Evolutionary conservation across 1,139 yeast species (phyloP).

Genomic region (Geotrichum fermentans): DNA sequence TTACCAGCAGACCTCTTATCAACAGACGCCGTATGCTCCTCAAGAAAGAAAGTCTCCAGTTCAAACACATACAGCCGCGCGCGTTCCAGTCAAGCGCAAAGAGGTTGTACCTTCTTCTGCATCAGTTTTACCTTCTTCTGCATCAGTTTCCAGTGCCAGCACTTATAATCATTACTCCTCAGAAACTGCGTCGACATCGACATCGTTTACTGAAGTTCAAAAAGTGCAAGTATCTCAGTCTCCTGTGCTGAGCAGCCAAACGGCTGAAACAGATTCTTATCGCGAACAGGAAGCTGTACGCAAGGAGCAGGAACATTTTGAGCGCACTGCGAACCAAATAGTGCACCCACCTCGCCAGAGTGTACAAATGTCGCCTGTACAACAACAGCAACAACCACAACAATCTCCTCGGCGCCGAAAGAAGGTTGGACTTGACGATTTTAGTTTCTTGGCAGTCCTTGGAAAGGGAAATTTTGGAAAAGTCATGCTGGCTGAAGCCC

Average conservation of each 20-base stretch:
- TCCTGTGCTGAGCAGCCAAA: no score
- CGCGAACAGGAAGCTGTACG: neutral
- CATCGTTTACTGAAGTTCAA: no score
- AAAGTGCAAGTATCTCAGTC: no score
- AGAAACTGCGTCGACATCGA: no score
- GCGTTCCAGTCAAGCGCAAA: constrained; percentile 16
- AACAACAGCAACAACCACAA: constrained; percentile 19
- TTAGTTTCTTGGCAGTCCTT: constrained; percentile 84
- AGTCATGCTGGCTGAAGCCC: constrained; percentile 92
- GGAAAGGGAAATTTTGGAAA: constrained; percentile 98
- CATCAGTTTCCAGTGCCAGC: neutral
- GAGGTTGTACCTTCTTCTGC: neutral
- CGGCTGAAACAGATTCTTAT: neutral
- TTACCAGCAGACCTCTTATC: neutral
- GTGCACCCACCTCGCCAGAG: neutral
- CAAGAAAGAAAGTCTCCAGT: neutral
- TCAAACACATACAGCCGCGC: neutral
- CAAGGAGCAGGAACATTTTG: neutral
- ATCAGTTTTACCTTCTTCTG: neutral
- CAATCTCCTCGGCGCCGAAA: constrained; percentile 34
- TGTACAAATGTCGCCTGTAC: neutral
- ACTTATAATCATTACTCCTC: neutral
- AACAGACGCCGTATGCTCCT: neutral
- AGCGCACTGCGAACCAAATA: neutral
- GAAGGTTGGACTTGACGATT: constrained; percentile 90